Evolutionary conservation across 1,284 basidiomycete species (phyloP).

Genomic region (Malassezia arunalokei): DNA sequence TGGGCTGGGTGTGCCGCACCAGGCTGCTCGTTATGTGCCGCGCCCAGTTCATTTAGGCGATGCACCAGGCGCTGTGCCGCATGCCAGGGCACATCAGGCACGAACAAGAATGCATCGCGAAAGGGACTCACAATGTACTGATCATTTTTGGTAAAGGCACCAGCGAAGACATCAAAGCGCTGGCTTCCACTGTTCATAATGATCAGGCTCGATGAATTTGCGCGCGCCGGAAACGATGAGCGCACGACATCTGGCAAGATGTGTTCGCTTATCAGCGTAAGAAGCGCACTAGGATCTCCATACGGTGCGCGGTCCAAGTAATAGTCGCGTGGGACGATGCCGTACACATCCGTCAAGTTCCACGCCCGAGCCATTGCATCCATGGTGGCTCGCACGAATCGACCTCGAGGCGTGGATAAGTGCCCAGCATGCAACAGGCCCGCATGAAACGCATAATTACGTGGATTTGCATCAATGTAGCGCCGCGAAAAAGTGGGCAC

Average conservation of each 20-base stretch:
- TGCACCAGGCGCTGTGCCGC: constrained; percentile 24
- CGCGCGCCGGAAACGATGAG: constrained; percentile 24
- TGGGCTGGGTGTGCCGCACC: constrained; percentile 19
- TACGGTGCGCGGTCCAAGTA: constrained; percentile 34
- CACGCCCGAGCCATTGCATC: constrained; percentile 30
- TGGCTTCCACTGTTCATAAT: constrained; percentile 41
- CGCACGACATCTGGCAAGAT: constrained; percentile 40
- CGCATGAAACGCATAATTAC: constrained; percentile 40
- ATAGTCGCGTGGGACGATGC: constrained; percentile 40
- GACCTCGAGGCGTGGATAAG: constrained; percentile 34
- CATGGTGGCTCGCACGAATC: constrained; percentile 31
- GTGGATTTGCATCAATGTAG: constrained; percentile 50
- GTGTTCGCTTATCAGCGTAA: constrained; percentile 27
- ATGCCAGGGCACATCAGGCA: constrained; percentile 31
- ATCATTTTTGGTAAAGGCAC: constrained; percentile 39
- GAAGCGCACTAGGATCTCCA: constrained; percentile 25
- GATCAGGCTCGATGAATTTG: constrained; percentile 24
- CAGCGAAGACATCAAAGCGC: constrained; percentile 38
- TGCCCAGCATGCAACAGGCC: constrained; percentile 17
- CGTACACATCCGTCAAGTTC: constrained; percentile 35
- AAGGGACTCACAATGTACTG: constrained; percentile 42
- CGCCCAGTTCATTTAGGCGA: constrained; percentile 23
- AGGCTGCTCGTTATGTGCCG: constrained; percentile 21
- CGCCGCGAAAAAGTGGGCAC: constrained; percentile 46
- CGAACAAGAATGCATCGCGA: constrained; percentile 35